Percentiles rank a stretch among this genome's conserved stretches.
These are phyloP conservation scores for Chamaenerion angustifolium DNA, from an alignment of 345 rosid genomes.

Conservation along the genomic window DNA sequence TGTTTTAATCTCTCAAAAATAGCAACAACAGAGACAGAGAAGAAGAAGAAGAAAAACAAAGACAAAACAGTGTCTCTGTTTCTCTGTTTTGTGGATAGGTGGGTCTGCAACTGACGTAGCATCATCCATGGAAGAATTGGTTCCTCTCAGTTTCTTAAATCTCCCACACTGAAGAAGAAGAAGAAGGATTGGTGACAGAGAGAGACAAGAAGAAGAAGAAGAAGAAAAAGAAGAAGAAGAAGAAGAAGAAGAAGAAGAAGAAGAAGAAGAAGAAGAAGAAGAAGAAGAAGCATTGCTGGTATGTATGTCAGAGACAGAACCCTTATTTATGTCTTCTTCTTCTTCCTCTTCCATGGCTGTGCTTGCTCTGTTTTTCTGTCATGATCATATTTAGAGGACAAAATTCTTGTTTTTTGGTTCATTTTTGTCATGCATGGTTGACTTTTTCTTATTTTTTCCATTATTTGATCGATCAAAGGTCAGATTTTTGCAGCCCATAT, in stretches of 20 bases:
- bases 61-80: too few species aligned
- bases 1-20: neutral
- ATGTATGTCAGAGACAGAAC: neutral
- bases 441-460: neutral
- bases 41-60: slow-evolving; percentile 4
- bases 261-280: neutral
- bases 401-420: neutral
- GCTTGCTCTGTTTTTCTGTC: neutral
- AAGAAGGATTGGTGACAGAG: too few species aligned
- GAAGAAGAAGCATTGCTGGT: neutral
- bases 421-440: neutral
- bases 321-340: neutral
- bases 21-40: neutral
- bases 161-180: neutral
- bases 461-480: neutral
- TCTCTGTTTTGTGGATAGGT: too few species aligned
- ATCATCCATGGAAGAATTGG: too few species aligned
- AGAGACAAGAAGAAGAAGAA: neutral
- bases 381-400: neutral
- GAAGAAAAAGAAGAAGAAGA: neutral
- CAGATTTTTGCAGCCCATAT: neutral
- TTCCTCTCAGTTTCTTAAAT: neutral
- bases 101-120: too few species aligned
- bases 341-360: neutral
- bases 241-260: neutral